Conservation (phyloP, 2,329 filamentous ascomycete genomes). For the Sporothrix euskadiensis region DNA sequence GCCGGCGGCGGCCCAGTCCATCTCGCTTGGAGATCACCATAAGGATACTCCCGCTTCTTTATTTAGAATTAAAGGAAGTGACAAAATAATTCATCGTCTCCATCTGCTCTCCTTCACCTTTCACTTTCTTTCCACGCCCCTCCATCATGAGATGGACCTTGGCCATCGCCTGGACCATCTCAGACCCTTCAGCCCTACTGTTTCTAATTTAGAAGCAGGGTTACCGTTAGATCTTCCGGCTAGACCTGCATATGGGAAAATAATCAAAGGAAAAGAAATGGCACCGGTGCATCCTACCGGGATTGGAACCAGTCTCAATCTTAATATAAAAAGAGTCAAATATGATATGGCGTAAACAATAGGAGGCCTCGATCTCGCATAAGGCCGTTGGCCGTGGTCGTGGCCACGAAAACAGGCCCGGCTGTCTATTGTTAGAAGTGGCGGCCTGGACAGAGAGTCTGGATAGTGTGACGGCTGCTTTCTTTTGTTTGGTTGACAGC, state of each 20-base stretch:
- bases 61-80: constrained; percentile 6
- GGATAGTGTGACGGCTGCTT: neutral
- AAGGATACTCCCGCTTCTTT: constrained; percentile 26
- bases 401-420: neutral
- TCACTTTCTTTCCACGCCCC: neutral
- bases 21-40: neutral
- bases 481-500: neutral
- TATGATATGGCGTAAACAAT: neutral
- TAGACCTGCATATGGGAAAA: neutral
- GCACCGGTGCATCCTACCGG: constrained; percentile 1
- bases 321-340: neutral
- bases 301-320: neutral
- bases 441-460: neutral
- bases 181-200: constrained; percentile 6
- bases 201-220: neutral
- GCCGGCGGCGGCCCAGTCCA: neutral
- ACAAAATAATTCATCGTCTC: neutral
- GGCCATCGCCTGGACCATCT: constrained; percentile 1
- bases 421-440: constrained; percentile 12
- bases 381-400: neutral
- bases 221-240: neutral
- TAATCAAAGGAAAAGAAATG: neutral
- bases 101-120: neutral
- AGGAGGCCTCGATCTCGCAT: neutral
- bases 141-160: neutral